A percentile compares a stretch with the other conserved stretches of the same genome.
phyloP scores from a whole-genome alignment of 1,284 basidiomycete genomes.

The Trametes hirsuta region DNA sequence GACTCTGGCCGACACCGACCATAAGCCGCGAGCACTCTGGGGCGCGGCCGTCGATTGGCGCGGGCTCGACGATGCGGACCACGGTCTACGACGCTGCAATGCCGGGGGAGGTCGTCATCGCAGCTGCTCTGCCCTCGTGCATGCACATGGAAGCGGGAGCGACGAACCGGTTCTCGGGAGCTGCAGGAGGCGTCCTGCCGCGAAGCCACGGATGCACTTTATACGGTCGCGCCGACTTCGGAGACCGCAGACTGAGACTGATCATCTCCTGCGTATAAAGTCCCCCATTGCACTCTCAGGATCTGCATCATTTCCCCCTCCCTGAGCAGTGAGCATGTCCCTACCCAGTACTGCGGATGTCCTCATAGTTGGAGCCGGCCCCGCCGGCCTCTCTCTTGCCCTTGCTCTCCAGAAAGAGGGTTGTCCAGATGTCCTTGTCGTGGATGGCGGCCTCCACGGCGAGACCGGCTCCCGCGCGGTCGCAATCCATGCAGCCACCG shows the following conservation, averaged over 20 bases:
- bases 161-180: not conserved
- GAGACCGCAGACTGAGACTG: not conserved
- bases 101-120: no score
- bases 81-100: no score
- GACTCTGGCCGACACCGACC: no score
- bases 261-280: not conserved
- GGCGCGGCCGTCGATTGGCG: no score
- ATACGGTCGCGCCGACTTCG: not conserved
- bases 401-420: slow-evolving; percentile 49
- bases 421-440: slow-evolving; percentile 47
- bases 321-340: slow-evolving; percentile 31
- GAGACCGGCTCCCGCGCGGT: slow-evolving; percentile 35
- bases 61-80: no score
- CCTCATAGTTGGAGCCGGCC: slow-evolving; percentile 54
- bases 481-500: slow-evolving; percentile 35
- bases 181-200: not conserved
- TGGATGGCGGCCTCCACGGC: slow-evolving; percentile 42
- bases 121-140: no score
- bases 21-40: no score
- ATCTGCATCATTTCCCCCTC: not conserved
- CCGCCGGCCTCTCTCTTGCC: slow-evolving; percentile 47
- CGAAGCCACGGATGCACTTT: not conserved
- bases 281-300: not conserved
- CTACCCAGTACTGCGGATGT: slow-evolving; percentile 38
- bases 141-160: not conserved